phyloP scores from a whole-genome alignment of 2,329 filamentous ascomycete species.

The Pseudogymnoascus sp. region DNA sequence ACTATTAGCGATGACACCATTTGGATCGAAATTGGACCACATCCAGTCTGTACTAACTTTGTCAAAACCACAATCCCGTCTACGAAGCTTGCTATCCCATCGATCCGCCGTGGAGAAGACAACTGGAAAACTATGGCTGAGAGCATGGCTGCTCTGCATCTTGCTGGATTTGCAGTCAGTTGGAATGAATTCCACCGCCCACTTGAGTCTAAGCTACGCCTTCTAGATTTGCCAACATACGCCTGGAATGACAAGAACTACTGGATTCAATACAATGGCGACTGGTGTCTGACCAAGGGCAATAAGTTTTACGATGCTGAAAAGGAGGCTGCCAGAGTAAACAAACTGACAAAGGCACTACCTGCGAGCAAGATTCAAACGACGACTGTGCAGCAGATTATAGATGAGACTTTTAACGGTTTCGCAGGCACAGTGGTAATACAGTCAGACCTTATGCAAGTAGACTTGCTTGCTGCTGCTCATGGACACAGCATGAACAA shows the following conservation, averaged over 20 bases:
- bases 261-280: slow-evolving; percentile 39
- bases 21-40: slow-evolving; percentile 66
- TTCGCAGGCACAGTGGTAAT: slow-evolving; percentile 44
- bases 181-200: slow-evolving; percentile 53
- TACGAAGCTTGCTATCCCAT: slow-evolving; percentile 39
- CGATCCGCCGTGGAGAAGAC: slow-evolving; percentile 48
- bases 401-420: slow-evolving; percentile 45
- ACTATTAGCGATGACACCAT: slow-evolving; percentile 60
- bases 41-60: slow-evolving; percentile 61
- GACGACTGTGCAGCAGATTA: slow-evolving; percentile 45
- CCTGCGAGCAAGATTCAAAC: slow-evolving; percentile 20
- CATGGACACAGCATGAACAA: slow-evolving; percentile 52
- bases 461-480: slow-evolving; percentile 45
- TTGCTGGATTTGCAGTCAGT: slow-evolving; percentile 55
- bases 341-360: slow-evolving; percentile 16
- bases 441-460: slow-evolving; percentile 46
- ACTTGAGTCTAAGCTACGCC: slow-evolving; percentile 45
- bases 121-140: slow-evolving; percentile 49
- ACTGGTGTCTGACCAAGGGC: slow-evolving; percentile 57
- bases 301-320: slow-evolving; percentile 44
- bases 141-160: slow-evolving; percentile 55
- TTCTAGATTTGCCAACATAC: slow-evolving; percentile 53
- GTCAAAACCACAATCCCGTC: slow-evolving; percentile 54
- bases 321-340: slow-evolving; percentile 32
- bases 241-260: slow-evolving; percentile 57